Base-by-base conservation (phyloP, 2,329 filamentous ascomycete species). In the Stagonosporopsis rhizophila region DNA sequence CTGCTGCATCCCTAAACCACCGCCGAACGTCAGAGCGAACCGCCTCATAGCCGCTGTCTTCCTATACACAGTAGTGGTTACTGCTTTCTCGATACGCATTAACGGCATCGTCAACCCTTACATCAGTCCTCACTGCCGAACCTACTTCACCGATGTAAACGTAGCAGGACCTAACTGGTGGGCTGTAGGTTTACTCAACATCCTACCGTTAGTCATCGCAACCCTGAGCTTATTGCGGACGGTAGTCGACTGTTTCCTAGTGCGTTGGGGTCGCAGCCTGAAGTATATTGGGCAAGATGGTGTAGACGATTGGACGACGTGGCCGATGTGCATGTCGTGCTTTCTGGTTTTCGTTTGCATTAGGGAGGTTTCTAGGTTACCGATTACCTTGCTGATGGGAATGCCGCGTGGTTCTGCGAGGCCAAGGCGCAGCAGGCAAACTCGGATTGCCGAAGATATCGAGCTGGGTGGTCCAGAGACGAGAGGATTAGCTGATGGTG, bases 401-500 rank as follows among this genome's bases (percentile, higher is more conserved):
- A 17, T 28, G 22, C 38, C 47, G 17, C 27, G 14, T 19, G 11
- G 8, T 14, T 12, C 23, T 44, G 27, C 27, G 5, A 12, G 27
- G 11, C 5, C 22, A 4, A 8, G 23, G n/a, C 23, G 20, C 4
- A 28, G 6, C 25, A 15, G 2, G 25, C 14, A 6, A 19, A 17
- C 41, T 12, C 9, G 6, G 20, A 22, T 41, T 17, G 23, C 42
- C 22, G 41, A 44, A 27, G 56, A 62, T 28, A 44, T 64, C 35
- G 61, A 67, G 53, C 51, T 62, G 50, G 46, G 41, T 32, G 41
- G 30, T n/a, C 60, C 59, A 12, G 65, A 62, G 40, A 42, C 38
- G 37, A 55, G 22, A 40, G 28, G 53, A 7, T 49, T 66, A 23
- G 45, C 65, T 17, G 56, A 49, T 17, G 25, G 58, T 44, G 23